Evolutionary conservation across 768 basidiomycete species (phyloP), one percentile per base, ranked within the genome.

Genomic region (Punctularia strigosozonata): DNA sequence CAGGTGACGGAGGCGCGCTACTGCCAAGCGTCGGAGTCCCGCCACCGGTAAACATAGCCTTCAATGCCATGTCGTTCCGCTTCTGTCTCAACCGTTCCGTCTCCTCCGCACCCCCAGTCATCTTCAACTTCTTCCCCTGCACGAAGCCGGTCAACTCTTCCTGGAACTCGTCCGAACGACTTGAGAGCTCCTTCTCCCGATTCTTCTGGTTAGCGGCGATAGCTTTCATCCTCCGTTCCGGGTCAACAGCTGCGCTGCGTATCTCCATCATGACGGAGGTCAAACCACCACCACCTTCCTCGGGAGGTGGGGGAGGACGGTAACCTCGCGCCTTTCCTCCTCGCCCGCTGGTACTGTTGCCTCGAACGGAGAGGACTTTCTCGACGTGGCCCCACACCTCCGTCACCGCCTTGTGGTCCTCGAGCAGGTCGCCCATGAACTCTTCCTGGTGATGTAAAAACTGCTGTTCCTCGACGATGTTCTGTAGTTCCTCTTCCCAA

Each of bases 381-480:
- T 89, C 80, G 25, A 99, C 83, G 50, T 92, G 90, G 1, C 81
- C 80, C 46, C 84, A 80, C n/a, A 97, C 77, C 49, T 88, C 81
- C 19, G 67, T 50, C 31, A 87, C 75, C n/a, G 91, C 85, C 56
- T 88, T 88, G 60, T 92, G 78, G 54, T 99, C 94, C 53, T 91
- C 91, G 46, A 85, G 62, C 19, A 99, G 65, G 52, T 99, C 94
- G 36, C 65, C 66, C 42, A 94, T 65, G 56, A 99, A 75, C 57
- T 91, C 89, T 54, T 92, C 87, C 57, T 97, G 92, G 52, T 95
- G 86, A 6, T 75, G 77, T 43, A 97, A 63, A 65, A 95, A 85
- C 49, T 91, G 86, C 55, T 99, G 92, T 57, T 99, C 94, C 56
- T 95, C 91, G 42, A 97, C 84, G 40, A 99, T 91, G 47, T 89